Percentiles rank a stretch among this genome's conserved stretches.
These are phyloP conservation scores for Calonectria hawksworthii DNA, from an alignment of 2,329 filamentous ascomycete genomes.

Conservation along the genomic window DNA sequence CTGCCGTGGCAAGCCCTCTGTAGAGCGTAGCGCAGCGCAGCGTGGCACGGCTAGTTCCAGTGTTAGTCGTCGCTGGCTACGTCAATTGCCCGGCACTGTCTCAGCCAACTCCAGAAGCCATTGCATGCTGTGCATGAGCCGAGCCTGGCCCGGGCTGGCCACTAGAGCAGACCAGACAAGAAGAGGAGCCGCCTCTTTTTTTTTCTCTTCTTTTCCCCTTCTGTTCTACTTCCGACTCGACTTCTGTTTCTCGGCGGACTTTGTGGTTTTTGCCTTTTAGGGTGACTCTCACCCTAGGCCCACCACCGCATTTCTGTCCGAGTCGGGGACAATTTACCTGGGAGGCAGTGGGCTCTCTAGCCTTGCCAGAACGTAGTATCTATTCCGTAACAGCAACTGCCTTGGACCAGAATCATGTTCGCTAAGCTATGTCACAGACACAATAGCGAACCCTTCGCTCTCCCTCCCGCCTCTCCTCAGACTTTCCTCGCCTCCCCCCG, in stretches of 20 bases:
- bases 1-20: not conserved
- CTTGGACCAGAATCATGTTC: not conserved
- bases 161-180: not conserved
- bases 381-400: conserved; percentile 8
- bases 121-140: conserved; percentile 19
- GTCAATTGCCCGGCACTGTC: conserved; percentile 4
- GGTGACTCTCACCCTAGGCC: not conserved
- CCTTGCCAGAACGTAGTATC: conserved; percentile 3
- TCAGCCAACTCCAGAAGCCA: not conserved
- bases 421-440: conserved; percentile 7
- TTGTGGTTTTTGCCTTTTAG: not conserved
- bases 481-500: not conserved
- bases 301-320: not conserved
- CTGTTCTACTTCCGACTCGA: not conserved
- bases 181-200: not conserved
- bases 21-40: not conserved
- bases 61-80: not conserved
- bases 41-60: not conserved
- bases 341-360: not conserved
- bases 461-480: not conserved
- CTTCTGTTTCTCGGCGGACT: not conserved
- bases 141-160: not conserved
- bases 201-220: no score
- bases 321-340: not conserved
- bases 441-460: not conserved